These are phyloP conservation scores for Didymella segeticola DNA, from an alignment of 2,329 filamentous ascomycete genomes.

Conservation along the genomic window DNA sequence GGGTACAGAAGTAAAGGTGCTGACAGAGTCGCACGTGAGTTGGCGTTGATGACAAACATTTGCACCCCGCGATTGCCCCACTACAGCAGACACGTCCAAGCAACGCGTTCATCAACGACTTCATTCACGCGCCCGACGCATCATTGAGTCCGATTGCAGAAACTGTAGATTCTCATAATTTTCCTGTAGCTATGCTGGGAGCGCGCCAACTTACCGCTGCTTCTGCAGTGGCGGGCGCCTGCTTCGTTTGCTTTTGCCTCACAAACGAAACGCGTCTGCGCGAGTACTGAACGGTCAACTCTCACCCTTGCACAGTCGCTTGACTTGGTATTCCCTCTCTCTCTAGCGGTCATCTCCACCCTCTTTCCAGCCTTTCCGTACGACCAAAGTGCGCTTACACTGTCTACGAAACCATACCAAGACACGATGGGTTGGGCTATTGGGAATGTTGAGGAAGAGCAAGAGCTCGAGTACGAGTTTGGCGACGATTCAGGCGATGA, in stretches of 20 bases:
- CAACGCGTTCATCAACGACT: not conserved
- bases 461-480: slow-evolving; percentile 24
- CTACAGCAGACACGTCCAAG: slow-evolving; percentile 6
- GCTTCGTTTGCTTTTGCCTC: slow-evolving; percentile 27
- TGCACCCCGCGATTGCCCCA: slow-evolving; percentile 29
- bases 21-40: slow-evolving; percentile 31
- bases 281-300: slow-evolving; percentile 18
- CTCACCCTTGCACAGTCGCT: slow-evolving; percentile 4
- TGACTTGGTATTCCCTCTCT: not conserved
- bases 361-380: not conserved
- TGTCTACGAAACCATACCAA: not conserved
- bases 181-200: fast-evolving
- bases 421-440: slow-evolving; percentile 28
- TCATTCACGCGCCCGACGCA: not conserved
- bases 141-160: not conserved
- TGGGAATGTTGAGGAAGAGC: slow-evolving; percentile 26
- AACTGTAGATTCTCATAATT: not conserved
- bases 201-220: slow-evolving; percentile 7
- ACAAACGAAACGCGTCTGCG: slow-evolving; percentile 6
- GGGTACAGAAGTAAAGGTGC: slow-evolving; percentile 3
- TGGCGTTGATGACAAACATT: slow-evolving; percentile 27
- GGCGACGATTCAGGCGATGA: slow-evolving; percentile 20
- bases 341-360: not conserved
- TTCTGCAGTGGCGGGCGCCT: slow-evolving; percentile 10
- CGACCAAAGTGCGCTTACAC: no score